Evolutionary conservation across 23 red algal genomes (phyloP), one percentile per base, ranked within the genome.

Genomic region (Agarophyton chilense): DNA sequence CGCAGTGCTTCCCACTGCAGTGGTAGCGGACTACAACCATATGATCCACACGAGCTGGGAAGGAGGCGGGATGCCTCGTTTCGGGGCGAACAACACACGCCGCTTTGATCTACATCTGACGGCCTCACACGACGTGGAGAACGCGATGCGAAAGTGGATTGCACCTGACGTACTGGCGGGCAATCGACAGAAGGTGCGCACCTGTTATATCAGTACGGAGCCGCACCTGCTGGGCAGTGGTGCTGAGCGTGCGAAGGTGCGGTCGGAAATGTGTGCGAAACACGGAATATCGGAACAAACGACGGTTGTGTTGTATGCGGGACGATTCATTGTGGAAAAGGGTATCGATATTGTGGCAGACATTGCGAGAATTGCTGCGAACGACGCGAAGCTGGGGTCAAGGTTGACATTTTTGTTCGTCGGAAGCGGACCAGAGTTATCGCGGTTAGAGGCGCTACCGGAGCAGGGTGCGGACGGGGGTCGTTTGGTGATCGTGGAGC

Each of bases 1-100:
- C 10, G 44, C 47, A 0, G 56, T 89, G 22, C 25, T 72, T 46
- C 85, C 85, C 25, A 38, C 46, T 53, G 71, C 85, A 2, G 54
- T 78, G 11, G 67, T 89, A 11, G 85, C 72, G 16, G 85, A 89
- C 43, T 89, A 78, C 45, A 89, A 89, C 40, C 85, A 89, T 44
- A 89, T 89, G 85, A 89, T 89, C 16, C 85, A 89, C 40, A 89
- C 66, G 85, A 46, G 32, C 17, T 89, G 85, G 85, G 85, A 89
- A 42, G 85, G 85, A n/a, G 85, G 85, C 25, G 85, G 85, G 4
- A 61, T 89, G 85, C 85, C 85, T 28, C 67, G 85, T 16, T 89
- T 74, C 36, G 85, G 85, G 22, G 85, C 85, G 16, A 89, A 89
- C 36, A 52, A 79, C 10, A 77, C 85, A 25, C 51, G 55, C 13